Evolutionary conservation across 306 rosid species (phyloP), one percentile per base, ranked within the genome.

Genomic region (Dryas alaskensis): DNA sequence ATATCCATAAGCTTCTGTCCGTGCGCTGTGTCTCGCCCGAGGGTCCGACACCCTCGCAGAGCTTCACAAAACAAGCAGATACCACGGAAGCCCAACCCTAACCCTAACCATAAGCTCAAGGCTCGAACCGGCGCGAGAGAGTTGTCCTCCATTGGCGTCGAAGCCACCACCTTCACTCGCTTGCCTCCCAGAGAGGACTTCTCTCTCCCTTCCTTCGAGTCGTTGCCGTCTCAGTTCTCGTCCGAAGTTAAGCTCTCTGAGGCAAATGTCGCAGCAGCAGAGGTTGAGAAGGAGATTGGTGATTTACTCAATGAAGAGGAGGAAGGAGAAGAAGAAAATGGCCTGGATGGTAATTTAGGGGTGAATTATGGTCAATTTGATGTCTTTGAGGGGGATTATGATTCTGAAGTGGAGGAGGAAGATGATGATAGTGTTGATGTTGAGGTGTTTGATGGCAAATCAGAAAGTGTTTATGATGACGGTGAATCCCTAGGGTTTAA

Each of bases 121-220:
- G 12, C 79, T n/a, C 76, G 64, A 5, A 17, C 22, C 77, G 81
- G 65, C 79, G 76, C 58, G 60, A 82, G 73, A 78, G 87, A 74
- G 55, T 63, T 59, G 39, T 64, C 64, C 69, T 88, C 65, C 63
- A 43, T 83, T 6, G 91, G 90, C 71, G 86, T 86, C 67, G 94
- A 89, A 70, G 92, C 98, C 73, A 91, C 92, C 72, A 94, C 96
- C 76, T 91, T 80, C 85, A 87, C 90, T 25, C 89, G 97, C 62
- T 87, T 93, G 14, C 98, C 97, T 3, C 96, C 91, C 76, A 88
- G 67, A 70, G 92, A 91, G 63, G 97, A 93, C 63, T 93, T 81
- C 19, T 48, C 87, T 0, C 78, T 76, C 10, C 81, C 86, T 5
- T 40, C 58, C 8, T 55, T 73, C 31, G 77, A n/a, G 57, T 43